phyloP scores from a whole-genome alignment of 495 filamentous ascomycete species.

The Massariosphaeria phaeospora region DNA sequence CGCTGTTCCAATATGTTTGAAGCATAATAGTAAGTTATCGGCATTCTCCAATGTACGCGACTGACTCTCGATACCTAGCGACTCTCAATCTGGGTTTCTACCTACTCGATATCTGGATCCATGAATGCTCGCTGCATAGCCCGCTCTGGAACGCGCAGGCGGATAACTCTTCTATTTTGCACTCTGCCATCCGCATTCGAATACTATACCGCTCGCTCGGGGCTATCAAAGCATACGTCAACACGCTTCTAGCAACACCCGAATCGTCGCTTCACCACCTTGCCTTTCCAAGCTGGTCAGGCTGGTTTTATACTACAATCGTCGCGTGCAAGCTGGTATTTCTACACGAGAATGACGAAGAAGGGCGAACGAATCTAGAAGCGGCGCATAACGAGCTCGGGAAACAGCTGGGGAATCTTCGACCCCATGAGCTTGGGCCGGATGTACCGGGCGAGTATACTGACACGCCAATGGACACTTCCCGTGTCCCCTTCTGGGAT shows the following conservation, averaged over 20 bases:
- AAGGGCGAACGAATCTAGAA: neutral
- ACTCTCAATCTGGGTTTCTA: neutral
- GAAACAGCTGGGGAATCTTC: too few relatives aligned
- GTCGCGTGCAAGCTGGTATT: conserved; percentile 21
- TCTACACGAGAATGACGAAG: conserved; percentile 7
- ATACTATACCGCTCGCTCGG: neutral
- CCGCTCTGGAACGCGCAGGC: neutral
- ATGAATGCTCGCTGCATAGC: conserved; percentile 14
- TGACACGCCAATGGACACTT: neutral
- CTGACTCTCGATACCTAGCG: neutral
- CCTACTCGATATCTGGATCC: conserved; percentile 16
- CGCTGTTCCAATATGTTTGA: neutral
- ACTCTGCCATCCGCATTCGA: neutral
- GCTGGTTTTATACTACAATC: conserved; percentile 24
- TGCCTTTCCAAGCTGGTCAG: conserved; percentile 17
- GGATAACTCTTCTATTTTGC: neutral
- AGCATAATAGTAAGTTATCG: conserved; percentile 12
- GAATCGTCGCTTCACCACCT: conserved; percentile 7
- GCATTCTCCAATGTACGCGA: neutral
- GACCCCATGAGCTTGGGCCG: too few relatives aligned
- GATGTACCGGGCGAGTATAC: neutral
- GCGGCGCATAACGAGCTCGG: neutral
- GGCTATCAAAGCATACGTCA: conserved; percentile 8
- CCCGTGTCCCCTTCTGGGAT: neutral
- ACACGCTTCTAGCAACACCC: neutral